These are phyloP conservation scores for Chlamydomonas asymmetrica DNA, from an alignment of 139 green algal genomes.

Conservation along the genomic window DNA sequence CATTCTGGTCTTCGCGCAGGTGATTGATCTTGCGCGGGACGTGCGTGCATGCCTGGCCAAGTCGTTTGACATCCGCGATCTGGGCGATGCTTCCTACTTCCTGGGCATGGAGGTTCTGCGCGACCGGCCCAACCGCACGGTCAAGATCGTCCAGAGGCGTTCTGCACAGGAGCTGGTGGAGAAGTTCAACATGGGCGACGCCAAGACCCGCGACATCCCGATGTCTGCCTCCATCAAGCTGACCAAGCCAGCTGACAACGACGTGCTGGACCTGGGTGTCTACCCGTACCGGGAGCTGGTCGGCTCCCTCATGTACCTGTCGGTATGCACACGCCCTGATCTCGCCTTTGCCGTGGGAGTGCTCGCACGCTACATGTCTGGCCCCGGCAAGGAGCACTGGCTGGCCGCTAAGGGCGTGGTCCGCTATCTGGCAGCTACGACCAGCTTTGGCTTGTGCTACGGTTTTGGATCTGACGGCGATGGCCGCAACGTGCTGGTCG, in stretches of 20 bases:
- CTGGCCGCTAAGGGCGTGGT: no score
- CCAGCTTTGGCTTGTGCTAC: no score
- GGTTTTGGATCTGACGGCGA: no score
- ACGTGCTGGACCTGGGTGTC: slow-evolving; percentile 6
- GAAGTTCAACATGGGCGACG: neutral
- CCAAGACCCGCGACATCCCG: neutral
- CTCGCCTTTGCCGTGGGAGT: slow-evolving; percentile 40
- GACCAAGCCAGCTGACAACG: neutral
- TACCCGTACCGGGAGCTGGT: slow-evolving; percentile 23
- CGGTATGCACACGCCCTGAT: slow-evolving; percentile 41
- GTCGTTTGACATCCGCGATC: slow-evolving; percentile 18
- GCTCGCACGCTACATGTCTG: no score
- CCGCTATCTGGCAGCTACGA: no score
- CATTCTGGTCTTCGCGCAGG: slow-evolving; percentile 16
- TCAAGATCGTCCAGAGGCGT: slow-evolving; percentile 7
- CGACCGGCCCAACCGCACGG: slow-evolving; percentile 1
- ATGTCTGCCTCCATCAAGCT: neutral
- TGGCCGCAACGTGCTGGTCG: no score
- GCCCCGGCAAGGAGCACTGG: no score
- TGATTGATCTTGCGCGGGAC: neutral
- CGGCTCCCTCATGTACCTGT: slow-evolving; percentile 34
- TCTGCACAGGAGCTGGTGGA: neutral
- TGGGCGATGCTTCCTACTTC: slow-evolving; percentile 18
- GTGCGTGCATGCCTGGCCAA: neutral
- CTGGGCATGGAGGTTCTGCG: slow-evolving; percentile 12